These are phyloP conservation scores for Beauveria varroae DNA, from an alignment of 2,329 filamentous ascomycete genomes.

Conservation along the genomic window DNA sequence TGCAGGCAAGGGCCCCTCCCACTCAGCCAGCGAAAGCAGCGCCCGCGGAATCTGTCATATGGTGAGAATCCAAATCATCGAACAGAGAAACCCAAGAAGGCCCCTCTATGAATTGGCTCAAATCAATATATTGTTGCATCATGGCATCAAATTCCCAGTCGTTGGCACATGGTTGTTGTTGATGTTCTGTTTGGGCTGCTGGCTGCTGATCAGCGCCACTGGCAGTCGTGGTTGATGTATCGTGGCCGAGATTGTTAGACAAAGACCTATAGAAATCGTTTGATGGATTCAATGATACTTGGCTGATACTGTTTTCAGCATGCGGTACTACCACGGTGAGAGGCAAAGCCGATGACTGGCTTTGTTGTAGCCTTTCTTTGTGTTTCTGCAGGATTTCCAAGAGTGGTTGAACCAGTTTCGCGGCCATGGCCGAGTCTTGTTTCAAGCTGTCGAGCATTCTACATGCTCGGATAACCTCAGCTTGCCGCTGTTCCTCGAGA, in stretches of 20 bases:
- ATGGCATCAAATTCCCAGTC: slow-evolving; percentile 1
- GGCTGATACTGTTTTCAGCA: neutral
- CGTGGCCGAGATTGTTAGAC: neutral
- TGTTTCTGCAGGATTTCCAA: slow-evolving; percentile 4
- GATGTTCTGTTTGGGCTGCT: neutral
- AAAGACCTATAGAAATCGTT: neutral
- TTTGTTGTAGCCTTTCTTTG: neutral
- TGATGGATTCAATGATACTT: neutral
- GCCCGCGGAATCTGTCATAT: neutral
- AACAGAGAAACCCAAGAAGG: neutral
- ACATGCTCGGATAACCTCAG: neutral
- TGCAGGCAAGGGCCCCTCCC: neutral
- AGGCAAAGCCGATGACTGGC: neutral
- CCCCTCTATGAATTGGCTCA: neutral
- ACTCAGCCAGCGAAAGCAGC: neutral
- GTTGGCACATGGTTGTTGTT: neutral
- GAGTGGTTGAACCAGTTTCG: neutral
- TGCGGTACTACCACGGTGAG: neutral
- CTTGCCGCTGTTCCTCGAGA: neutral
- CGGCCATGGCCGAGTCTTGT: neutral
- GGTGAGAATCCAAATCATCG: slow-evolving; percentile 1
- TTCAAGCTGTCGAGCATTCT: neutral
- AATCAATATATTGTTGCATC: slow-evolving; percentile 3
- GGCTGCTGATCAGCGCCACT: neutral
- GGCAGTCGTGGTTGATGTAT: neutral